phyloP scores from a whole-genome alignment of 2,329 filamentous ascomycete genomes.

The Cladosporium velox region DNA sequence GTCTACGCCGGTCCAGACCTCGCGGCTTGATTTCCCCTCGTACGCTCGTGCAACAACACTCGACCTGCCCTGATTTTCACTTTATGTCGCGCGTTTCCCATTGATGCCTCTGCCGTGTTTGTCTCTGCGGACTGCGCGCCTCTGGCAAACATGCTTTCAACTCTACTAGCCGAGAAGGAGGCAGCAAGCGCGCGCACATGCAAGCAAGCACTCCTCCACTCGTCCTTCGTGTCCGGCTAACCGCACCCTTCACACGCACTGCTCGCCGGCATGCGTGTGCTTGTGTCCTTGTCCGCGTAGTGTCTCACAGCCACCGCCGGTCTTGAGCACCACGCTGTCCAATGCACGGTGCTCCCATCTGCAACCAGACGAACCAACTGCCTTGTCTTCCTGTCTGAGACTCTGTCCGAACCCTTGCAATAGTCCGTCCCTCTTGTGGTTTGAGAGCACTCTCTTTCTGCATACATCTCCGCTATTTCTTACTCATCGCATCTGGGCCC shows the following conservation, averaged over 20 bases:
- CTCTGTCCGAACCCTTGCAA: background rate
- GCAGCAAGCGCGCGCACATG: background rate
- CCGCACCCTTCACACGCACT: background rate
- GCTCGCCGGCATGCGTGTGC: conserved; percentile 14
- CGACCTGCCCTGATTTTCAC: background rate
- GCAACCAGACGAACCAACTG: conserved; percentile 8
- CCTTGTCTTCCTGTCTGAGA: background rate
- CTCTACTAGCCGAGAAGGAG: conserved; percentile 3
- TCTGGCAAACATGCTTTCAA: background rate
- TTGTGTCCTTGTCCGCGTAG: background rate
- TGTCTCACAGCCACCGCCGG: background rate
- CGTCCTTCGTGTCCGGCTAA: conserved; percentile 1
- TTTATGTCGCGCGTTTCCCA: background rate
- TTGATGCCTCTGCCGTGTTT: background rate
- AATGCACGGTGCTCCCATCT: background rate
- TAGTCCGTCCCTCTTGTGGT: background rate
- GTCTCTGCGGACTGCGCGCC: background rate
- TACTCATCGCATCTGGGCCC: background rate
- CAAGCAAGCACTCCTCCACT: background rate
- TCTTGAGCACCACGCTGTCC: conserved; percentile 7
- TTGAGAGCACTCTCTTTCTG: background rate
- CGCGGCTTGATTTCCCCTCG: background rate
- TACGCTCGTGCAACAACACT: conserved; percentile 10
- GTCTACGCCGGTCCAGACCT: background rate
- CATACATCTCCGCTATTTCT: background rate